phyloP scores from a whole-genome alignment of 257 asterid species.

The Primulina huaijiensis region DNA sequence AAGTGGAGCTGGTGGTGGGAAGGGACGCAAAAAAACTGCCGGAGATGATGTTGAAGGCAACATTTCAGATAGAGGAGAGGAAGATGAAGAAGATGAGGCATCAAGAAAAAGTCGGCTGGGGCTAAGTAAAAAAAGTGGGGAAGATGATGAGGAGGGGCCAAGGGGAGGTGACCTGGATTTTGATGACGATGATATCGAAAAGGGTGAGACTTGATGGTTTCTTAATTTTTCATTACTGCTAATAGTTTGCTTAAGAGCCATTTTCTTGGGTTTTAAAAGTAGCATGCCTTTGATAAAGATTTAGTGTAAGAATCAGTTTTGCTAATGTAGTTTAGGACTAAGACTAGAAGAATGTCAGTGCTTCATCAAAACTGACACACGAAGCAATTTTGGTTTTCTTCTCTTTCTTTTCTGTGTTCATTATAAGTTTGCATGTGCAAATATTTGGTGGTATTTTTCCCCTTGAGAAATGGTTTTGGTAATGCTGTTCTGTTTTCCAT shows the following conservation, averaged over 20 bases:
- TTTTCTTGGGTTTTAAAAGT: constrained; percentile 9
- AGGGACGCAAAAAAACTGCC: constrained; percentile 65
- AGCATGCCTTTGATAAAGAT: neutral
- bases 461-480: neutral
- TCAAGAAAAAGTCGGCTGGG: constrained; percentile 69
- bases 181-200: constrained; percentile 92
- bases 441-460: constrained; percentile 1
- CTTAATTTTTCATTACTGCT: constrained; percentile 3
- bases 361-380: neutral
- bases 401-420: neutral
- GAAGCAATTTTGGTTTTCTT: constrained; percentile 1
- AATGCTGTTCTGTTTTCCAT: neutral
- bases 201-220: constrained; percentile 48
- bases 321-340: neutral
- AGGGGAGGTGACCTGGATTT: constrained; percentile 98
- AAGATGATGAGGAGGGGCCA: constrained; percentile 96
- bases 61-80: constrained; percentile 88
- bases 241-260: neutral
- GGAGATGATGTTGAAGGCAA: constrained; percentile 83
- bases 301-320: neutral
- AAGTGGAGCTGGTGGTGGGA: constrained; percentile 63
- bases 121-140: constrained; percentile 57
- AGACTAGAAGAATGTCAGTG: neutral
- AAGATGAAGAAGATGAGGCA: constrained; percentile 89
- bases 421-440: constrained; percentile 5